Evolutionary conservation across 1,139 yeast genomes (phyloP).

Genomic region (Zygosaccharomyces sapae): DNA sequence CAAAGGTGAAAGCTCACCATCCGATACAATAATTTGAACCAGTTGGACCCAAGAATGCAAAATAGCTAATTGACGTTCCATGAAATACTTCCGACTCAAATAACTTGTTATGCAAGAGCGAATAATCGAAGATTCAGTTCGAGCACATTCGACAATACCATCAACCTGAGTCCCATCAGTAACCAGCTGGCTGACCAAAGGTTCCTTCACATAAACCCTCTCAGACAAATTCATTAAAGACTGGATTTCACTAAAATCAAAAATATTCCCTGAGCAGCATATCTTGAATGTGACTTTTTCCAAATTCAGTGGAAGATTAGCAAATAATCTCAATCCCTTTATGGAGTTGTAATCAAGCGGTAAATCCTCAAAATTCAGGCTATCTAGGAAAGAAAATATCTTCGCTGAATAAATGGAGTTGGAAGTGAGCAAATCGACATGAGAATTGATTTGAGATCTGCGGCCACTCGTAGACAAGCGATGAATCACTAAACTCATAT

Average conservation of each 20-base stretch:
- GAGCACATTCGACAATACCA: conserved; percentile 10
- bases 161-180: conserved; percentile 18
- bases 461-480: conserved; percentile 51
- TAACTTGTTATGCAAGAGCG: conserved; percentile 39
- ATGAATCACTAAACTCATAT: conserved; percentile 70
- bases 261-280: conserved; percentile 31
- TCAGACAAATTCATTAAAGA: conserved; percentile 34
- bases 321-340: conserved; percentile 34
- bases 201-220: conserved; percentile 17
- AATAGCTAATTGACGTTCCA: conserved; percentile 53
- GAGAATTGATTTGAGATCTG: conserved; percentile 50
- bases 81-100: conserved; percentile 45
- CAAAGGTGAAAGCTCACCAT: conserved; percentile 43
- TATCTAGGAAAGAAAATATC: conserved; percentile 64
- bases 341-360: conserved; percentile 27
- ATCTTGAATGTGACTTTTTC: conserved; percentile 32
- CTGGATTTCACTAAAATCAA: conserved; percentile 34
- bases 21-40: conserved; percentile 67
- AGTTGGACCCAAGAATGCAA: conserved; percentile 81
- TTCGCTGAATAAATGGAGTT: conserved; percentile 49
- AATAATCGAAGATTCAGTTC: conserved; percentile 10
- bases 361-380: conserved; percentile 53
- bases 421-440: conserved; percentile 50
- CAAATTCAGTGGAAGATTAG: conserved; percentile 40
- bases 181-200: neutral